These are phyloP conservation scores for Boletus edulis DNA, from an alignment of 768 basidiomycete species.

Conservation along the genomic window DNA sequence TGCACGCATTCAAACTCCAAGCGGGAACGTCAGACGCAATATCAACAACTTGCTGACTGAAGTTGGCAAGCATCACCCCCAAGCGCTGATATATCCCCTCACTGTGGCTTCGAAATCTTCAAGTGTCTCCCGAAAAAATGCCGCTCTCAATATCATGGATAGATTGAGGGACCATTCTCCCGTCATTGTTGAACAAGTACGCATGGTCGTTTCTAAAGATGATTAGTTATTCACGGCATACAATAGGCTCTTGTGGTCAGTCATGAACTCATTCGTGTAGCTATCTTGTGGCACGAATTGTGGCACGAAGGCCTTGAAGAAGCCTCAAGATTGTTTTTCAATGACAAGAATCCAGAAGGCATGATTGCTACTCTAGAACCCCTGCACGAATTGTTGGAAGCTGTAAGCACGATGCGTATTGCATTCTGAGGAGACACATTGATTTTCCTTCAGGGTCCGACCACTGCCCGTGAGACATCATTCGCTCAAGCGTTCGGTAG, in stretches of 20 bases:
- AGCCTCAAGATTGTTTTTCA: conserved; percentile 94
- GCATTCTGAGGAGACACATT: not conserved
- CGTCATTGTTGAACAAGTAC: conserved; percentile 80
- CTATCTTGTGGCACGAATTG: conserved; percentile 97
- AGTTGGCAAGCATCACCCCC: conserved; percentile 95
- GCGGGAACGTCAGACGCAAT: conserved; percentile 78
- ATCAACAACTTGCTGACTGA: conserved; percentile 87
- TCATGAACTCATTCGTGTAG: conserved; percentile 93
- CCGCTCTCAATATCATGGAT: conserved; percentile 85
- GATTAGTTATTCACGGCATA: not conserved
- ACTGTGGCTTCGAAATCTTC: conserved; percentile 98
- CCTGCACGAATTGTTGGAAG: conserved; percentile 88
- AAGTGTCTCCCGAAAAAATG: conserved; percentile 73
- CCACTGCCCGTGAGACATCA: conserved; percentile 91
- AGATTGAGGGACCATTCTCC: conserved; percentile 92
- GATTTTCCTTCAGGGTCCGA: conserved; percentile 65
- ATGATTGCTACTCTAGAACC: conserved; percentile 95
- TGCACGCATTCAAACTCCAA: conserved; percentile 95
- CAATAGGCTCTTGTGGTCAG: conserved; percentile 80
- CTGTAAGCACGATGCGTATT: conserved; percentile 43
- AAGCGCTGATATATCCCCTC: conserved; percentile 92
- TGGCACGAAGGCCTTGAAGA: conserved; percentile 99
- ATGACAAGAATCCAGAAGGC: conserved; percentile 93
- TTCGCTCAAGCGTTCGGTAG: conserved; percentile 93
- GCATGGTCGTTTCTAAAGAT: conserved; percentile 6